Base-by-base conservation (phyloP, 371 early-diverging fungal genomes). In the Encephalitozoon intestinalis region DNA sequence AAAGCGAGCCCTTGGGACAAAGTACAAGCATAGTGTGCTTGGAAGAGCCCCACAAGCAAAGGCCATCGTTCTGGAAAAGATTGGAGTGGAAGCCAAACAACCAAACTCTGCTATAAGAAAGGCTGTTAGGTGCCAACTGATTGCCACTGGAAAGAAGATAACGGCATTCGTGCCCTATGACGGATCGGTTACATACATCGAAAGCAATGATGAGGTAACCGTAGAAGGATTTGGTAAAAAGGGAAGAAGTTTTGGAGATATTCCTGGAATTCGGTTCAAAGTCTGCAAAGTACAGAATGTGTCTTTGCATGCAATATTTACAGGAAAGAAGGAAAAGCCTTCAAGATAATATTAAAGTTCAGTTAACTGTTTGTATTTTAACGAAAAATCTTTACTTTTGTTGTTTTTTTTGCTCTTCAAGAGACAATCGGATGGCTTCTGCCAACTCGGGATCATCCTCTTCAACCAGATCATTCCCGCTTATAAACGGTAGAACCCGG, bases 51-150 rank as follows among this genome's bases (percentile, higher is more conserved):
- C 99, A 75, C 96, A 95, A 89, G 97, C 97, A 86, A 96, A 95
- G 91, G 99, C 97, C 76, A 99, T 99, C 84, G 98, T 98, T 73
- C 88, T 97, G 67, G 97, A 97, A 89, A 98, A 97, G 90, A 94
- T 95, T 88, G 98, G 97, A 90, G 94, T 98, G 81, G 99, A 97
- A 89, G 95, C 99, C 82, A 99, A 99, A 88, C 99, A 99, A 89
- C 99, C 99, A 83, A 99, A 99, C 93, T 98, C 98, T 87, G 99
- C 99, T 83, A 94, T 97, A 89, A 94, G 99, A 89, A 99, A 99
- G 90, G 95, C 95, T 88, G 96, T 97, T 78, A 92, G 97, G 90
- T 95, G 95, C 78, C 98, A 99, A 88, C 89, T 97, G 78, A 96
- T 97, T 90, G 95, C 95, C 90, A 96, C 96, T 90, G 95, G 94